Percentiles rank a stretch among this genome's conserved stretches.
These are phyloP conservation scores for Pseudogymnoascus sp. DNA, from an alignment of 2,329 filamentous ascomycete species.

Conservation along the genomic window DNA sequence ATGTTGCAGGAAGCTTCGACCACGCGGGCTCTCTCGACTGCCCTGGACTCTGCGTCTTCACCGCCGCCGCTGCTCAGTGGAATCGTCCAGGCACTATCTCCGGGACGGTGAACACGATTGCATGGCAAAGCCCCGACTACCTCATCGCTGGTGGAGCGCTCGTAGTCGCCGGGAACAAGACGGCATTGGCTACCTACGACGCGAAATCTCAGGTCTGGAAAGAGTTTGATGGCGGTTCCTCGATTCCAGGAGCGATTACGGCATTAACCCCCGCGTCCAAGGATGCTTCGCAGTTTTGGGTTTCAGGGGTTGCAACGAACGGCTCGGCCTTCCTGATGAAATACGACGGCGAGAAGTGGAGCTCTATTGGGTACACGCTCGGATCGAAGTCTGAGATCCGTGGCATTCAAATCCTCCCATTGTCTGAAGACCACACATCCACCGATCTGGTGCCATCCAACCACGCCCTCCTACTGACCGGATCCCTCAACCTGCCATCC, in stretches of 20 bases:
- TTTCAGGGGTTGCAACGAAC: conserved; percentile 61
- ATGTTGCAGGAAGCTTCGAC: conserved; percentile 78
- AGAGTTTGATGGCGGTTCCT: conserved; percentile 49
- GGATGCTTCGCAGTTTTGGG: conserved; percentile 70
- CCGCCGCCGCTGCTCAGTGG: conserved; percentile 66
- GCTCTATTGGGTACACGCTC: conserved; percentile 54
- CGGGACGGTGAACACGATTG: conserved; percentile 62
- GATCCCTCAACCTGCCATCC: conserved; percentile 63
- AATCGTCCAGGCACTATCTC: conserved; percentile 61
- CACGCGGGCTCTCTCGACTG: conserved; percentile 77
- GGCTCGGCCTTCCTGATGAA: conserved; percentile 72
- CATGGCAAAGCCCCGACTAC: conserved; percentile 65
- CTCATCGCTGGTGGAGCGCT: conserved; percentile 75
- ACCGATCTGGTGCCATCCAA: conserved; percentile 56
- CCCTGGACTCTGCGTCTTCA: conserved; percentile 72
- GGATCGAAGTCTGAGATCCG: conserved; percentile 59
- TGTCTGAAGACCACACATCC: conserved; percentile 59
- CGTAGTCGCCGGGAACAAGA: conserved; percentile 53
- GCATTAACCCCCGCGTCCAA: conserved; percentile 66
- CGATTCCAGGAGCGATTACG: conserved; percentile 72
- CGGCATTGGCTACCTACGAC: conserved; percentile 67
- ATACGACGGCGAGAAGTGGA: conserved; percentile 67
- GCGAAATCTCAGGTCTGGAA: conserved; percentile 59
- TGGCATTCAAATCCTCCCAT: conserved; percentile 71
- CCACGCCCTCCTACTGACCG: conserved; percentile 75